A percentile compares a stretch with the other conserved stretches of the same genome.
These are phyloP conservation scores for Thelonectria rubi DNA, from an alignment of 2,329 filamentous ascomycete genomes.

Conservation along the genomic window DNA sequence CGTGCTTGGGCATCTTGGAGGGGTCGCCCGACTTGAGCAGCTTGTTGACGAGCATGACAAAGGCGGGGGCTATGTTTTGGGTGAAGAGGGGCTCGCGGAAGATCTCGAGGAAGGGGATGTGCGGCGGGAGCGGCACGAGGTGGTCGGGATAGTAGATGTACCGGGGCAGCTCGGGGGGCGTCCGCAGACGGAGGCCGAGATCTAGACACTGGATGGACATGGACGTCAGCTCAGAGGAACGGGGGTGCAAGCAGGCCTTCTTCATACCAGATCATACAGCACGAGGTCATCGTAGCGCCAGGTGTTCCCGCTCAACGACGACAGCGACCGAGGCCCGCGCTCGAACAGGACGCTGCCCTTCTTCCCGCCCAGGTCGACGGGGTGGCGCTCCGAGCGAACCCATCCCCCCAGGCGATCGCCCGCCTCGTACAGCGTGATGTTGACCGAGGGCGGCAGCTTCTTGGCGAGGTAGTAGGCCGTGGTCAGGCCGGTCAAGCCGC, in stretches of 20 bases:
- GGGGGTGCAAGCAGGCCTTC: conserved; percentile 17
- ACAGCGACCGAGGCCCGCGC: conserved; percentile 81
- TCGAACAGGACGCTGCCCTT: conserved; percentile 76
- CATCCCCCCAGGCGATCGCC: conserved; percentile 79
- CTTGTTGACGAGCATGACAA: conserved; percentile 39
- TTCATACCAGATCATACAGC: conserved; percentile 74
- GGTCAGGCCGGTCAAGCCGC: conserved; percentile 83
- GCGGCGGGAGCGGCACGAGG: conserved; percentile 51
- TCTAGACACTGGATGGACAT: conserved; percentile 49
- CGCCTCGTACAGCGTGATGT: conserved; percentile 85
- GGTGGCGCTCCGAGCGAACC: conserved; percentile 73
- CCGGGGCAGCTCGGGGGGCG: conserved; percentile 61
- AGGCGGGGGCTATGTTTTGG: conserved; percentile 41
- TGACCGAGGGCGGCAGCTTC: conserved; percentile 68
- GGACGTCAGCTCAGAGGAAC: too few species aligned
- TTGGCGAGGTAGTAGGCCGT: conserved; percentile 80
- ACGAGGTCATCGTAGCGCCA: conserved; percentile 68
- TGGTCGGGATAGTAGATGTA: conserved; percentile 92
- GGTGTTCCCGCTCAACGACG: conserved; percentile 56
- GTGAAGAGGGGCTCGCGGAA: conserved; percentile 47
- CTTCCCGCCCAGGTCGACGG: conserved; percentile 65
- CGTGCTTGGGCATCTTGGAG: conserved; percentile 33
- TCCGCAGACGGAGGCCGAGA: conserved; percentile 55
- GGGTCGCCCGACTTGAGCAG: conserved; percentile 21
- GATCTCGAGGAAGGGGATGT: conserved; percentile 38